A percentile compares a stretch with the other conserved stretches of the same genome.
phyloP scores from a whole-genome alignment of 805 yeast species.

The Candida schatavii region DNA sequence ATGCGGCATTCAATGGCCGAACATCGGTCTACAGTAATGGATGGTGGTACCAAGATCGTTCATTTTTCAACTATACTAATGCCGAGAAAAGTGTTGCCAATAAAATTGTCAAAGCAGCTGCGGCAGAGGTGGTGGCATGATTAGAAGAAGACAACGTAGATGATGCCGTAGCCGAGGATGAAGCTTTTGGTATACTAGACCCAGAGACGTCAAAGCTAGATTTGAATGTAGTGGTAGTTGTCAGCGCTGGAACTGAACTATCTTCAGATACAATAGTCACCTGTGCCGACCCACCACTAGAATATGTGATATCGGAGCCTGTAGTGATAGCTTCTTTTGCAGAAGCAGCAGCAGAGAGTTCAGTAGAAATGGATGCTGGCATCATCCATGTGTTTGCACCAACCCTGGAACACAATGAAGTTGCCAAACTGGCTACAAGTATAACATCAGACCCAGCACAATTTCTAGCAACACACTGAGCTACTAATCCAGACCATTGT shows the following conservation, averaged over 20 bases:
- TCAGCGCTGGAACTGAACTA: too few relatives aligned
- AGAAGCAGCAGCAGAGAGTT: slow-evolving; percentile 23
- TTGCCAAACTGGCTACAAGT: slow-evolving; percentile 26
- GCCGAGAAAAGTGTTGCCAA: background rate
- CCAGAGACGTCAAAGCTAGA: too few relatives aligned
- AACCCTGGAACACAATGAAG: slow-evolving; percentile 37
- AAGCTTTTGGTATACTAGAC: too few relatives aligned
- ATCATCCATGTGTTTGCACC: slow-evolving; percentile 45
- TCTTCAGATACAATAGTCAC: too few relatives aligned
- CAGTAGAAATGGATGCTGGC: slow-evolving; percentile 40
- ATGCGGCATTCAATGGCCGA: too few relatives aligned
- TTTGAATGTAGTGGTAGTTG: too few relatives aligned
- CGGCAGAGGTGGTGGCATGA: background rate
- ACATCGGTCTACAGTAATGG: too few relatives aligned
- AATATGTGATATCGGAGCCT: too few relatives aligned
- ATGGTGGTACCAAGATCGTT: too few relatives aligned
- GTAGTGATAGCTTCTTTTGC: slow-evolving; percentile 5
- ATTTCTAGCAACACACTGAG: slow-evolving; percentile 21
- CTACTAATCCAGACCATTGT: slow-evolving; percentile 29
- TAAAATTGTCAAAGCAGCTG: background rate
- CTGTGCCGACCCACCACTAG: too few relatives aligned
- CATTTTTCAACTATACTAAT: too few relatives aligned
- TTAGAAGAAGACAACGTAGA: background rate
- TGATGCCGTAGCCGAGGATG: too few relatives aligned
- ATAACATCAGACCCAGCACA: background rate